Conservation (phyloP, 2,329 filamentous ascomycete species). For the Colletotrichum cereale region DNA sequence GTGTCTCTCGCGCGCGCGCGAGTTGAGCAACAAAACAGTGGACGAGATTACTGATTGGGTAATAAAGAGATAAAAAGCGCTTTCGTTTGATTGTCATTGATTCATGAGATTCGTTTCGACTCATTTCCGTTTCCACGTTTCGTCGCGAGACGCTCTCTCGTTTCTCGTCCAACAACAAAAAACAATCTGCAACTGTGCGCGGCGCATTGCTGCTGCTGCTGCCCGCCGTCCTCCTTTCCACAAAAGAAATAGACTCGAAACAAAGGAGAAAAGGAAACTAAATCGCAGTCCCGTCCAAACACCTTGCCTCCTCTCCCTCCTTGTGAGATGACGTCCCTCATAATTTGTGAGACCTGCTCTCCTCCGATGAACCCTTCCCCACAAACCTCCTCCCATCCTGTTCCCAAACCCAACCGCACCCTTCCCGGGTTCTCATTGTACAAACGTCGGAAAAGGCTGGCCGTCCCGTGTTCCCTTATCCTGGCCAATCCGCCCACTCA, state of each 20-base stretch:
- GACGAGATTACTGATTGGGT: not conserved
- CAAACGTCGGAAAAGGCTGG: slow-evolving; percentile 23
- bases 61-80: not conserved
- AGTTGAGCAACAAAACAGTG: not conserved
- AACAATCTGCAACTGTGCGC: slow-evolving; percentile 20
- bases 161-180: slow-evolving; percentile 7
- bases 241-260: not conserved
- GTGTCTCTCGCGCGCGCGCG: not conserved
- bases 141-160: slow-evolving; percentile 33
- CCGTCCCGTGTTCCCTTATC: slow-evolving; percentile 29
- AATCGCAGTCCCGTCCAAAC: slow-evolving; percentile 32
- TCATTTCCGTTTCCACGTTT: slow-evolving; percentile 34
- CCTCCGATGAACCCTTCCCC: slow-evolving; percentile 14
- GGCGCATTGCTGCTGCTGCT: not conserved
- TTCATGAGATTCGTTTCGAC: slow-evolving; percentile 39
- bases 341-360: slow-evolving; percentile 39
- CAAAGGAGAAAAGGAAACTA: slow-evolving; percentile 35
- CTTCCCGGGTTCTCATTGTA: slow-evolving; percentile 21
- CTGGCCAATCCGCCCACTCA: slow-evolving; percentile 8
- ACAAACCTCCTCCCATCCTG: not conserved
- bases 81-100: slow-evolving; percentile 26
- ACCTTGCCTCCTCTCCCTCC: not conserved
- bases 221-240: slow-evolving; percentile 3
- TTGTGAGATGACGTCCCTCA: slow-evolving; percentile 29
- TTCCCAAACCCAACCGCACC: slow-evolving; percentile 10